These are phyloP conservation scores for Trichophyton equinum DNA, from an alignment of 2,329 filamentous ascomycete species.

Conservation along the genomic window DNA sequence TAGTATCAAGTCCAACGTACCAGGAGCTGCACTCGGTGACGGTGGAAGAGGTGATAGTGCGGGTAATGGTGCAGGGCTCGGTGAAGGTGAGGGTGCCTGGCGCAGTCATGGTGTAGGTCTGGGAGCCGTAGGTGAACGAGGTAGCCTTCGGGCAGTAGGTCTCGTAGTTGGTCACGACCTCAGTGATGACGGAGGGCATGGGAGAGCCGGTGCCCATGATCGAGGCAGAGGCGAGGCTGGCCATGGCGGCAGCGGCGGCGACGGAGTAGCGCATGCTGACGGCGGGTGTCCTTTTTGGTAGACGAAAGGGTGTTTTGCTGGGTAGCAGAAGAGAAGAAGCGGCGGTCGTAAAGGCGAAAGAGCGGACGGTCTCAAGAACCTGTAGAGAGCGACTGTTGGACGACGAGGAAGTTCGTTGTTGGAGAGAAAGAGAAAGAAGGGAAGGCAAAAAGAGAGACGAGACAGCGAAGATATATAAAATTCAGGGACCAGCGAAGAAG, in stretches of 20 bases:
- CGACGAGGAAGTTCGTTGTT: conserved; percentile 5
- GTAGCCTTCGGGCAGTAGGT: conserved; percentile 63
- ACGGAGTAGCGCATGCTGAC: conserved; percentile 41
- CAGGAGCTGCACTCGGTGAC: conserved; percentile 36
- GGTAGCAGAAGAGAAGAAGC: neutral
- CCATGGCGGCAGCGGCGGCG: conserved; percentile 29
- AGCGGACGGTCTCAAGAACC: conserved; percentile 27
- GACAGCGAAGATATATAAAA: conserved; percentile 9
- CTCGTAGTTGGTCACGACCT: conserved; percentile 47
- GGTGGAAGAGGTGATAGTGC: conserved; percentile 42
- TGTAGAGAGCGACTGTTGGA: conserved; percentile 11
- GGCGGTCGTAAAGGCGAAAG: conserved; percentile 17
- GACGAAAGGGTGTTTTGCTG: neutral
- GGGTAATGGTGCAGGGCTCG: conserved; percentile 53
- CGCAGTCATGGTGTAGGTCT: conserved; percentile 58
- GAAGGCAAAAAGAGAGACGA: conserved; percentile 8
- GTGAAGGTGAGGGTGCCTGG: conserved; percentile 59
- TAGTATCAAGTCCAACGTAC: conserved; percentile 18
- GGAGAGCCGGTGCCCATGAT: conserved; percentile 10
- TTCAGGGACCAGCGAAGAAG: neutral
- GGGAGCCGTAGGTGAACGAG: conserved; percentile 48
- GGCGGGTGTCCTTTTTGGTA: conserved; percentile 7
- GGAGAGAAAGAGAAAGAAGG: conserved; percentile 10
- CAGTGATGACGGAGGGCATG: conserved; percentile 8
- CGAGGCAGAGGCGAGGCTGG: conserved; percentile 27